Base-by-base conservation (phyloP, 2,329 filamentous ascomycete genomes). In the Anthostomella pinea region DNA sequence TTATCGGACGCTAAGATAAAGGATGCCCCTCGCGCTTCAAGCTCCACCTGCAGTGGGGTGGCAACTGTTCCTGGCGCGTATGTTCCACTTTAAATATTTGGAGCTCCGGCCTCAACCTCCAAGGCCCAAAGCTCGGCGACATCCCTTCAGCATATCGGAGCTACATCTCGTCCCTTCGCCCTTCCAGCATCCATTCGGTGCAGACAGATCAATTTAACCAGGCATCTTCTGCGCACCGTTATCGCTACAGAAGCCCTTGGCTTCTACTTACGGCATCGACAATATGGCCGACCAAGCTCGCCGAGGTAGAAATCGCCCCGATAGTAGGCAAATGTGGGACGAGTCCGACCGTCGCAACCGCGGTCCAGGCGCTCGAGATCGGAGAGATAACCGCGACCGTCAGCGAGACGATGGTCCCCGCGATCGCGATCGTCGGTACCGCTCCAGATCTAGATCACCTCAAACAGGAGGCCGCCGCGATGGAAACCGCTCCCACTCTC, bases 291-390 rank as follows among this genome's bases (percentile, higher is more conserved):
- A 77, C 50, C 69, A 69, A 48, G 66, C 73, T 41, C 59, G 69
- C 34, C 67, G 69, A 9, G 48, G 46, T 16, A 55, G 63, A 28
- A 56, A 53, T 22, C 62, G 64, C 24, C 68, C 68, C n/a, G 79
- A 83, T 49, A 78, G 73, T 59, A 73, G 72, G 33, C 68, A 75
- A 34, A 79, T 78, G 71, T 79, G 77, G 75, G 79, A 84, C 44
- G 70, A 75, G 26, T 63, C 68, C 8, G 67, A 70, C 36, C 63
- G 66, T 13, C 62, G 61, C 35, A 59, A 59, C 35, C 59, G 63
- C 18, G 42, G 43, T 16, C 41, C 51, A 34, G 42, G 42, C 18
- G 19, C 40, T 19, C 48, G 52, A 45, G 56, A 58, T 33, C 49
- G 49, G 23, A 52, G 50, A 31, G 56, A 57, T 20, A 51, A 56